Base-by-base conservation (phyloP, 2,329 filamentous ascomycete genomes). In the Tolypocladium tropicale region DNA sequence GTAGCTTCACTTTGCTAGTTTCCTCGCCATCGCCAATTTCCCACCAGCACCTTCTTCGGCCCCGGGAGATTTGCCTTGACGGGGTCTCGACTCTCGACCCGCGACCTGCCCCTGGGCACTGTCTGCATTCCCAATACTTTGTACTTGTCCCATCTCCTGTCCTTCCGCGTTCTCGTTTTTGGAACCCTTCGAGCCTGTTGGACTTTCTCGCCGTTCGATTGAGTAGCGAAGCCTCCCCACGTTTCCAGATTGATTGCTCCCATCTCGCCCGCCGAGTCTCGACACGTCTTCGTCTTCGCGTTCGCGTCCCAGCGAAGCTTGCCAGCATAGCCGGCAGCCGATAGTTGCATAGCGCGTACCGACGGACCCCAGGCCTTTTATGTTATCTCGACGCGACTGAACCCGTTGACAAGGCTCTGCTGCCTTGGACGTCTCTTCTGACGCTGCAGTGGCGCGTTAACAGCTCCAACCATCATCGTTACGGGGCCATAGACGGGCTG, bases 371-470 rank as follows among this genome's bases (percentile, higher is more conserved):
- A 28, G 16, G 11, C 30, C 36, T 57, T 61, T 56, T 54, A 61
- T 61, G 59, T 54, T 58, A 61, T 55, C 52, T 55, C 50, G 55
- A 57, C 54, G 52, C 57, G 56, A 54, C 49, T 30, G 50, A 21
- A 34, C 46, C 14, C 50, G 53, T 53, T 49, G 33, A 52, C 48
- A 18, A 43, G 56, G 56, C 54, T 36, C 28, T 53, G 53, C 43
- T 46, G 56, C 56, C 55, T 56, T 55, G 53, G 50, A 53, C 34
- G 53, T 52, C 48, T 54, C 43, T 46, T 60, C 39, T 23, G 34
- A 50, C 53, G 57, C 46, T 53, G 52, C 49, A 59, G 57, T 57
- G 59, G 64, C 67, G 64, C 61, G 54, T 56, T 54, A 57, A 57
- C 57, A 58, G 59, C 52, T 53, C 57, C 58, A 51, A 54, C 54